These are phyloP conservation scores for Leptographium galeiforme DNA, from an alignment of 2,329 filamentous ascomycete species.

Conservation along the genomic window DNA sequence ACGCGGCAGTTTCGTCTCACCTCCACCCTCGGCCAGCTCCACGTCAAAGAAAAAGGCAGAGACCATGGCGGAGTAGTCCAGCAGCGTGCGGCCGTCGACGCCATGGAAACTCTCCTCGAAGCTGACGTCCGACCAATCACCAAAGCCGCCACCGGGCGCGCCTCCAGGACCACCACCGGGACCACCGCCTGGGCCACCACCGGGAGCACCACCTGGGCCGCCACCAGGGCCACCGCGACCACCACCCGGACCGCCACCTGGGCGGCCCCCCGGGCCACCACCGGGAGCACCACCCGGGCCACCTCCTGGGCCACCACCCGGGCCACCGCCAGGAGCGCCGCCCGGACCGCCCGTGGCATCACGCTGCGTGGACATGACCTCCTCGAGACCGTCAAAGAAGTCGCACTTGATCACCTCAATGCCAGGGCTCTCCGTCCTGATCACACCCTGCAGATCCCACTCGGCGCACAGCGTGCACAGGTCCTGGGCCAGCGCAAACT, in stretches of 20 bases:
- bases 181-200: neutral
- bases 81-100: slow-evolving; percentile 1
- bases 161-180: neutral
- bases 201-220: neutral
- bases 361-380: slow-evolving; percentile 1
- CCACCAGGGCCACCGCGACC: neutral
- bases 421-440: slow-evolving; percentile 5
- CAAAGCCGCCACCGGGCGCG: neutral
- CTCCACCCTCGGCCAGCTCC: neutral
- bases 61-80: slow-evolving; percentile 4
- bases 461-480: neutral
- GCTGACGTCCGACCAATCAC: neutral
- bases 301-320: neutral
- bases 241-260: neutral
- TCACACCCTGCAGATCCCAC: slow-evolving; percentile 3
- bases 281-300: neutral
- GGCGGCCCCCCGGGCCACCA: neutral
- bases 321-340: neutral
- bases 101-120: neutral
- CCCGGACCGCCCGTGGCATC: neutral
- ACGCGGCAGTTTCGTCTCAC: neutral
- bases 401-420: slow-evolving; percentile 6
- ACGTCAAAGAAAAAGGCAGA: slow-evolving; percentile 3
- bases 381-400: slow-evolving; percentile 3
- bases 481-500: neutral